Evolutionary conservation across 192 early-diverging fungal genomes (phyloP).

Genomic region (Chytriomyces confervae): DNA sequence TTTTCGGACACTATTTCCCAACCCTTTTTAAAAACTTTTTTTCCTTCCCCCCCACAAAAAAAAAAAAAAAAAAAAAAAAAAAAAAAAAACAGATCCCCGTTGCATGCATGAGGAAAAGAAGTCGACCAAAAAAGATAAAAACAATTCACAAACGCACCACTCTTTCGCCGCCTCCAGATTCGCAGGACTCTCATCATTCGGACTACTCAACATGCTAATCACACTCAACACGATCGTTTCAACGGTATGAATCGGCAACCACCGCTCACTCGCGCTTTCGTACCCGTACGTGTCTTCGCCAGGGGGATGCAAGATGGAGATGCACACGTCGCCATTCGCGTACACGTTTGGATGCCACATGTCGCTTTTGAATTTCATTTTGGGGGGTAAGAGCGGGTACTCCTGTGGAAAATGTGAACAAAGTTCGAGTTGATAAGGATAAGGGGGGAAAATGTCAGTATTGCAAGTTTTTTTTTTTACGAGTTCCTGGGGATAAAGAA

Average conservation of each 20-base stretch:
- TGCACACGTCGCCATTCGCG: constrained; percentile 88
- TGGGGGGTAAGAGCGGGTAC: constrained; percentile 90
- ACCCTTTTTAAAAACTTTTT: neutral
- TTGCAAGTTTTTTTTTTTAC: neutral
- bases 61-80: no score
- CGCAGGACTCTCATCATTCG: constrained; percentile 95
- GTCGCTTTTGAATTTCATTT: constrained; percentile 81
- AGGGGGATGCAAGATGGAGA: constrained; percentile 87
- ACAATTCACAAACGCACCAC: constrained; percentile 17
- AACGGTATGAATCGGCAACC: constrained; percentile 95
- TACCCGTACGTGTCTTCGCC: constrained; percentile 94
- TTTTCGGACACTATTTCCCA: no score
- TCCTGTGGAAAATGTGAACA: no score
- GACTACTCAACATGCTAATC: constrained; percentile 87
- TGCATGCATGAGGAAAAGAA: neutral
- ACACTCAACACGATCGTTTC: constrained; percentile 91
- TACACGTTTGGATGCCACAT: constrained; percentile 95
- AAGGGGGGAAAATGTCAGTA: no score
- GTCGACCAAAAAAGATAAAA: neutral
- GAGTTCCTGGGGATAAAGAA: neutral
- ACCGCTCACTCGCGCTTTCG: constrained; percentile 87
- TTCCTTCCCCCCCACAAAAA: no score
- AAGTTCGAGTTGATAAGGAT: no score
- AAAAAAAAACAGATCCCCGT: no score
- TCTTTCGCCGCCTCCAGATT: constrained; percentile 90